Evolutionary conservation across 148 eudicot species (phyloP).

Genomic region (Vaccinium darrowii): DNA sequence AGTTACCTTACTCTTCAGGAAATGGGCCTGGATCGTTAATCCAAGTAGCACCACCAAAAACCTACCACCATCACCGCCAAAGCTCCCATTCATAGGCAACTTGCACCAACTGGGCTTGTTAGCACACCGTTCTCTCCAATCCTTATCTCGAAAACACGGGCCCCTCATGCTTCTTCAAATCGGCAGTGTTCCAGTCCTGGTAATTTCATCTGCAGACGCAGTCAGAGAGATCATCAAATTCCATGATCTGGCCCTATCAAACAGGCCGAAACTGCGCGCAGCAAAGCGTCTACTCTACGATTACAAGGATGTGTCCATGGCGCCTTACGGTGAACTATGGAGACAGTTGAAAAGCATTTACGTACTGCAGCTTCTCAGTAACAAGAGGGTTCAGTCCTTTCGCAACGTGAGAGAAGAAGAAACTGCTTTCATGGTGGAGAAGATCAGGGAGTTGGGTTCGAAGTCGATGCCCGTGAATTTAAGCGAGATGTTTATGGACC

Average conservation of each 20-base stretch:
- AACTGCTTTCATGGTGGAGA: not conserved
- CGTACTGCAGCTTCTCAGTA: conserved; percentile 12
- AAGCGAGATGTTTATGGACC: conserved; percentile 23
- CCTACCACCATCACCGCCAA: conserved; percentile 19
- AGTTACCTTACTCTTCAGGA: not conserved
- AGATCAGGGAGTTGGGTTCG: not conserved
- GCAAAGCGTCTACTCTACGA: not conserved
- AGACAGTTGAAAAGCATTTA: conserved; percentile 11
- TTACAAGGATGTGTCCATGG: not conserved
- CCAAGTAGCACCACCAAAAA: not conserved
- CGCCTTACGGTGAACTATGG: conserved; percentile 15
- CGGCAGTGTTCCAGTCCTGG: conserved; percentile 31
- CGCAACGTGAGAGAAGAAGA: conserved; percentile 14
- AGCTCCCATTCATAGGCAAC: conserved; percentile 19
- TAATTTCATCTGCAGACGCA: conserved; percentile 35
- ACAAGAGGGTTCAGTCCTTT: not conserved
- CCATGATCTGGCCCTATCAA: conserved; percentile 33
- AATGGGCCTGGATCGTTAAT: not conserved
- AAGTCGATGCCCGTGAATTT: conserved; percentile 19
- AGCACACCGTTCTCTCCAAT: conserved; percentile 14
- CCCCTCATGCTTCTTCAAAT: conserved; percentile 31
- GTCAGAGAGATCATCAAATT: conserved; percentile 24
- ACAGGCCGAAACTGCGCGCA: conserved; percentile 26
- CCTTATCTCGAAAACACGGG: conserved; percentile 22
- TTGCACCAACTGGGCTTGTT: conserved; percentile 16